Evolutionary conservation across 2,329 filamentous ascomycete genomes (phyloP).

Genomic region (Gnomoniopsis smithogilvyi): DNA sequence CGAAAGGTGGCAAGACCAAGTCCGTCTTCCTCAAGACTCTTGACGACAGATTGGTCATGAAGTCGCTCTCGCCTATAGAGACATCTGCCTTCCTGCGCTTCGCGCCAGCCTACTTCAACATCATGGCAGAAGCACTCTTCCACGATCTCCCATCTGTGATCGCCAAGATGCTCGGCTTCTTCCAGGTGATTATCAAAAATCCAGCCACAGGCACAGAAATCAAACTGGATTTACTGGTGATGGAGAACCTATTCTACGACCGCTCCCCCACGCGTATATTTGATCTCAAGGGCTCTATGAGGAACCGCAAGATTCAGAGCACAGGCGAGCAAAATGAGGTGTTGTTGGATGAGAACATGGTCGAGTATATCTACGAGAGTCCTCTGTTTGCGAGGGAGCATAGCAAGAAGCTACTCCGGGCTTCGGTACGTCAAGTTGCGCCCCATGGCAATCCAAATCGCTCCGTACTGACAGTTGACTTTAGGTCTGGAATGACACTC

Average conservation of each 20-base stretch:
- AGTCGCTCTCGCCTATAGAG: constrained; percentile 86
- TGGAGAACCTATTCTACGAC: constrained; percentile 98
- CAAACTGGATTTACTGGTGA: constrained; percentile 89
- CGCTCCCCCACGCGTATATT: constrained; percentile 85
- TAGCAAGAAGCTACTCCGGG: constrained; percentile 87
- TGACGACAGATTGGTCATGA: constrained; percentile 90
- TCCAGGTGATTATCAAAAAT: constrained; percentile 96
- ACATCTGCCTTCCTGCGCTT: constrained; percentile 93
- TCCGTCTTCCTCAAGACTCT: constrained; percentile 96
- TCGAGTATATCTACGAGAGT: constrained; percentile 97
- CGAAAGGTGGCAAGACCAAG: constrained; percentile 95
- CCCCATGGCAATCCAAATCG: too few species aligned
- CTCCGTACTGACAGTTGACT: too few species aligned
- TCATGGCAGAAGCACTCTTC: constrained; percentile 95
- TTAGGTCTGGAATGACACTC: constrained; percentile 85
- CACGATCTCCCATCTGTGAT: constrained; percentile 94
- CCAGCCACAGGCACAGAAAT: constrained; percentile 87
- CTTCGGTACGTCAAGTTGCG: constrained; percentile 50
- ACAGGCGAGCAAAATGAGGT: constrained; percentile 97
- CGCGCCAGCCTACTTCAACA: constrained; percentile 93
- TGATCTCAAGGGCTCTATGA: constrained; percentile 97
- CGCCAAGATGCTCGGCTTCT: constrained; percentile 98
- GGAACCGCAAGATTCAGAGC: constrained; percentile 93
- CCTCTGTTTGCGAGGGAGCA: constrained; percentile 94
- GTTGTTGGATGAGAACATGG: constrained; percentile 95